A percentile compares a stretch with the other conserved stretches of the same genome.
These are phyloP conservation scores for Lophiostoma macrostomum DNA, from an alignment of 495 filamentous ascomycete genomes.

Conservation along the genomic window DNA sequence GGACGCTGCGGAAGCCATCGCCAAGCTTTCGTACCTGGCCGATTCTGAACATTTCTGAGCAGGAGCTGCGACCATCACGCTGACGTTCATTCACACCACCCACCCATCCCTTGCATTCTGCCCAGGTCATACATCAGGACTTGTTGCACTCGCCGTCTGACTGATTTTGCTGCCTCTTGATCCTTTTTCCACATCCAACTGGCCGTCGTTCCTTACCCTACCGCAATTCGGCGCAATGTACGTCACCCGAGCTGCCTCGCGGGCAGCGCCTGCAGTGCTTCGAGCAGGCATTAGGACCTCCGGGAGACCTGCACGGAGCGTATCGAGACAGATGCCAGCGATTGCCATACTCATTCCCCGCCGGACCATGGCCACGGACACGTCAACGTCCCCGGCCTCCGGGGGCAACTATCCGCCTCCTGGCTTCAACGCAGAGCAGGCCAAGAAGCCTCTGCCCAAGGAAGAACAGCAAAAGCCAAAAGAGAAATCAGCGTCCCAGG, in stretches of 20 bases:
- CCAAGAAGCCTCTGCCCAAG: slow-evolving; percentile 76
- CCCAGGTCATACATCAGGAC: neutral
- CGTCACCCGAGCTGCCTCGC: slow-evolving; percentile 32
- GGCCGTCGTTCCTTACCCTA: slow-evolving; percentile 26
- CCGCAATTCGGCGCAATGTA: slow-evolving; percentile 34
- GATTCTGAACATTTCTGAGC: too few species aligned
- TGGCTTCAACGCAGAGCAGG: slow-evolving; percentile 86
- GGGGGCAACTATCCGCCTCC: slow-evolving; percentile 67
- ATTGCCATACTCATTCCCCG: slow-evolving; percentile 43
- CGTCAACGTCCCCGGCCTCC: slow-evolving; percentile 51
- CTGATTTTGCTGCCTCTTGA: neutral
- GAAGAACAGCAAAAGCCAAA: slow-evolving; percentile 42
- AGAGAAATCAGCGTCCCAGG: slow-evolving; percentile 40
- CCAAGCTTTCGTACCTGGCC: neutral
- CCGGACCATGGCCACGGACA: slow-evolving; percentile 58
- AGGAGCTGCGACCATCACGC: too few species aligned
- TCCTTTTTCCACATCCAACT: too few species aligned
- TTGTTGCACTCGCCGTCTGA: neutral
- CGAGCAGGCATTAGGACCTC: slow-evolving; percentile 35
- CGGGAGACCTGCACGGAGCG: slow-evolving; percentile 26
- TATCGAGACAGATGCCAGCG: slow-evolving; percentile 37
- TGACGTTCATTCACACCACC: slow-evolving; percentile 10
- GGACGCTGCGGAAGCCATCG: too few species aligned
- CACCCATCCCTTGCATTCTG: neutral
- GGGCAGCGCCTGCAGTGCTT: slow-evolving; percentile 39